Evolutionary conservation across 768 basidiomycete species (phyloP), one percentile per base, ranked within the genome.

Genomic region (Tricholomella constricta): DNA sequence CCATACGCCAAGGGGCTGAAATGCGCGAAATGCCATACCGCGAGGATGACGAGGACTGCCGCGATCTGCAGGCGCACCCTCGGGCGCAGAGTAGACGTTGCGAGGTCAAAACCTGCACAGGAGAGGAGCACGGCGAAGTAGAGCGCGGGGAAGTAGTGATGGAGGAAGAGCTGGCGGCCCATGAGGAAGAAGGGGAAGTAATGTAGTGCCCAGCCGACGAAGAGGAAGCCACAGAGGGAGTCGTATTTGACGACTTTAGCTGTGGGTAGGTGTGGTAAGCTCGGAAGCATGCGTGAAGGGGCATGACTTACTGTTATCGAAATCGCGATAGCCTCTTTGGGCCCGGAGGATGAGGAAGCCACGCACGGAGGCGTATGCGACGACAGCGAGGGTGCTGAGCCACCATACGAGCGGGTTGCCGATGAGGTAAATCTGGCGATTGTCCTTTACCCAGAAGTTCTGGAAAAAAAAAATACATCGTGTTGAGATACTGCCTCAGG

Each of bases 381-480:
- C 60, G 15, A 98, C 82, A 2, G 91, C 80, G 3, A 86, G 64
- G 0, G 90, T 86, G 62, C 90, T 88, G 35, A 85, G 69, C 80
- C 88, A 97, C 97, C 97, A 99, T 22, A 96, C 80, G 57, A 95
- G 76, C 0, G 95, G 93, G 66, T 98, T 99, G 2, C 97, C 97
- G 19, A 97, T 78, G 38, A 98, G 81, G 69, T 99, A 99, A 55
- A 99, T 89, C 64, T 99, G 97, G 38, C 83, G 82, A 65, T 98
- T 89, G 56, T 98, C 92, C 70, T 94, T 94, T 38, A 97, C 93
- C 97, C 97, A 98, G 73, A 98, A 98, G 72, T 95, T 97, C 94
- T 94, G 58, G 34, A 48, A 40, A 25, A 29, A 31, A 14, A 17
- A 26, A 32, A 25, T 29, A 23, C 31, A 51, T 27, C 14, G n/a